Base-by-base conservation (phyloP, 73 alveolate species). In the Symbiodinium pilosum region DNA sequence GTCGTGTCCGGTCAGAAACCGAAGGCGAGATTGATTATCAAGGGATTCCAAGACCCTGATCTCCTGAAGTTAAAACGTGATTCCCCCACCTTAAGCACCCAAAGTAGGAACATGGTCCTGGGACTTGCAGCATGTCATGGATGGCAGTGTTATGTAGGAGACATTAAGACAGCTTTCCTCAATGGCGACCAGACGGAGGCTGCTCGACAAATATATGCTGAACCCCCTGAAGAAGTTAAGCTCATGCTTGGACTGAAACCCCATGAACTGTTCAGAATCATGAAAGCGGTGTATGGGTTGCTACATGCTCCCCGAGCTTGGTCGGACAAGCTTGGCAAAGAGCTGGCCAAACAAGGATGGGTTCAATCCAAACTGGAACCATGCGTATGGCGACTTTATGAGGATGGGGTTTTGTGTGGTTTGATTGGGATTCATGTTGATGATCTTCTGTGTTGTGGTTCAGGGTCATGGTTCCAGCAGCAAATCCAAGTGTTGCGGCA, bases 11-110 rank as follows among this genome's bases (percentile, higher is more conserved):
- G 89, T 7, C 89, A 40, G 36, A 83, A 83, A 38, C 68, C 89
- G 28, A 83, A 83, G 64, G 89, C 89, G 36, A n/a, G 89, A 38
- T n/a, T 83, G 64, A 83, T 83, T 64, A 83, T 83, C 43, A n/a
- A 39, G 21, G 89, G 89, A 7, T 83, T 6, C 40, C 52, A 83
- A 38, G 89, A 83, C 34, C 89, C 89, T 8, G 43, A 83, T 83
- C 64, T 83, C 7, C 64, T 83, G 20, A 30, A 83, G 4, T 4
- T 83, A 2, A 36, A 51, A 7, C 56, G 89, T 14, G 89, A 83
- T 26, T 28, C 52, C 4, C 89, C 56, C 40, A 83, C 89, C 40
- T 38, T 83, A 12, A 16, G 68, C 8, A 83, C 43, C 14, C 89
- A 39, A 12, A 40, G 89, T 26, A 36, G 89, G 38, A 83, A 83